A percentile compares a stretch with the other conserved stretches of the same genome.
phyloP scores from a whole-genome alignment of 768 basidiomycete species.

The Strobilomyces dryophilus region DNA sequence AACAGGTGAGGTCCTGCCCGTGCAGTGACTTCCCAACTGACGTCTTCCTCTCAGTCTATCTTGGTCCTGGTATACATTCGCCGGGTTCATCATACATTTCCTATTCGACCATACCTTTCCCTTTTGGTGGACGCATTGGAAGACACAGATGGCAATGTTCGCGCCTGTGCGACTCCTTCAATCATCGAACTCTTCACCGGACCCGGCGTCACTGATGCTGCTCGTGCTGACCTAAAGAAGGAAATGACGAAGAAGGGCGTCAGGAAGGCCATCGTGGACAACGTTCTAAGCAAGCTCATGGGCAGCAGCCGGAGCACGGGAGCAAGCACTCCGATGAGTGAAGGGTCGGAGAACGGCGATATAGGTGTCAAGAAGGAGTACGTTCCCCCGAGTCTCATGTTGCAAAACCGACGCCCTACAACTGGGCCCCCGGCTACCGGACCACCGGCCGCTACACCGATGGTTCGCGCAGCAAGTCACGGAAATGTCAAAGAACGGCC shows the following conservation, averaged over 20 bases:
- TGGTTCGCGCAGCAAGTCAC: constrained; percentile 46
- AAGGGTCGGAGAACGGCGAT: constrained; percentile 55
- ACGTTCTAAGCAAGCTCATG: constrained; percentile 66
- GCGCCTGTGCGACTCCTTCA: constrained; percentile 77
- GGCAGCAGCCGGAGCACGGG: constrained; percentile 35
- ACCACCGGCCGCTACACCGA: constrained; percentile 24
- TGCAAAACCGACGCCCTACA: constrained; percentile 50
- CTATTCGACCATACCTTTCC: constrained; percentile 76
- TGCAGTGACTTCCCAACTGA: not conserved
- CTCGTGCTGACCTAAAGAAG: constrained; percentile 91
- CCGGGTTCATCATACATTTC: constrained; percentile 65
- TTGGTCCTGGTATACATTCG: constrained; percentile 70
- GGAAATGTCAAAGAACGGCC: constrained; percentile 46
- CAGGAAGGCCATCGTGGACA: constrained; percentile 82
- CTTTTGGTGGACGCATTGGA: constrained; percentile 81
- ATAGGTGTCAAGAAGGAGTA: constrained; percentile 47
- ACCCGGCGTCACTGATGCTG: constrained; percentile 75
- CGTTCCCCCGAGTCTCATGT: constrained; percentile 68
- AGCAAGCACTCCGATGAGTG: constrained; percentile 45
- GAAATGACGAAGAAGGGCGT: constrained; percentile 83
- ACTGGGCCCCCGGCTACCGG: constrained; percentile 26
- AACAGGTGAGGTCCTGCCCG: constrained; percentile 58
- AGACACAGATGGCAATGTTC: constrained; percentile 87
- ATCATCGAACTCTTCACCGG: constrained; percentile 85
- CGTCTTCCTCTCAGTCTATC: constrained; percentile 42